These are phyloP conservation scores for Phytophthora citricola DNA, from an alignment of 352 stramenopile genomes.

Conservation along the genomic window DNA sequence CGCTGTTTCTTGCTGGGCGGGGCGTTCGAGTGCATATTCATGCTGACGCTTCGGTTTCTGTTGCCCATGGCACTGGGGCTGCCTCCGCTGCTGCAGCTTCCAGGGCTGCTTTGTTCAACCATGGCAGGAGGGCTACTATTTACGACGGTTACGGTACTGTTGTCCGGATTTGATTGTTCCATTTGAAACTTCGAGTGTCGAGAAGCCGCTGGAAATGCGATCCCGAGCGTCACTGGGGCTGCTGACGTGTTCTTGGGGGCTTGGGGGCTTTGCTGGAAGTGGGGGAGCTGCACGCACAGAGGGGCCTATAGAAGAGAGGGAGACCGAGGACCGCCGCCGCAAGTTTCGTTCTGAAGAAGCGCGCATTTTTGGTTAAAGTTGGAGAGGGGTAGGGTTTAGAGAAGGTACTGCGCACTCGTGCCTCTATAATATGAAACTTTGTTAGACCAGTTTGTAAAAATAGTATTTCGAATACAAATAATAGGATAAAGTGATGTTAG, in stretches of 20 bases:
- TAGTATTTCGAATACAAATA: not conserved
- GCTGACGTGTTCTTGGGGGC: not conserved
- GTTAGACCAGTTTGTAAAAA: not conserved
- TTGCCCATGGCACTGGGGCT: slow-evolving; percentile 36
- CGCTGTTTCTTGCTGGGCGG: slow-evolving; percentile 84
- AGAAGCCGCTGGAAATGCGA: not conserved
- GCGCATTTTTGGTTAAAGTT: slow-evolving; percentile 12
- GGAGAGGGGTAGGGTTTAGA: slow-evolving; percentile 11
- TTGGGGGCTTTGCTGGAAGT: not conserved
- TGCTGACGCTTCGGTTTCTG: slow-evolving; percentile 73
- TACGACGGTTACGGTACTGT: slow-evolving; percentile 30
- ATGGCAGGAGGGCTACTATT: slow-evolving; percentile 31
- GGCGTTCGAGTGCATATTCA: slow-evolving; percentile 61
- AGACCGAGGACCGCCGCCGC: slow-evolving; percentile 13
- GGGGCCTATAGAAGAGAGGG: not conserved
- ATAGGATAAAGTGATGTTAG: too few relatives aligned
- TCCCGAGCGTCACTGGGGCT: not conserved
- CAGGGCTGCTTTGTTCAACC: slow-evolving; percentile 17
- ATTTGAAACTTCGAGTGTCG: slow-evolving; percentile 11
- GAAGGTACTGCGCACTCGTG: not conserved
- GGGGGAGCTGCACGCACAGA: not conserved
- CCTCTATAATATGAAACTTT: not conserved
- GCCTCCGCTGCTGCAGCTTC: slow-evolving; percentile 20
- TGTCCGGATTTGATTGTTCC: slow-evolving; percentile 37
- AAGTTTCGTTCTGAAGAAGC: slow-evolving; percentile 35